A percentile compares a stretch with the other conserved stretches of the same genome.
These are phyloP conservation scores for Huntiella moniliformis DNA, from an alignment of 2,329 filamentous ascomycete species.

Conservation along the genomic window DNA sequence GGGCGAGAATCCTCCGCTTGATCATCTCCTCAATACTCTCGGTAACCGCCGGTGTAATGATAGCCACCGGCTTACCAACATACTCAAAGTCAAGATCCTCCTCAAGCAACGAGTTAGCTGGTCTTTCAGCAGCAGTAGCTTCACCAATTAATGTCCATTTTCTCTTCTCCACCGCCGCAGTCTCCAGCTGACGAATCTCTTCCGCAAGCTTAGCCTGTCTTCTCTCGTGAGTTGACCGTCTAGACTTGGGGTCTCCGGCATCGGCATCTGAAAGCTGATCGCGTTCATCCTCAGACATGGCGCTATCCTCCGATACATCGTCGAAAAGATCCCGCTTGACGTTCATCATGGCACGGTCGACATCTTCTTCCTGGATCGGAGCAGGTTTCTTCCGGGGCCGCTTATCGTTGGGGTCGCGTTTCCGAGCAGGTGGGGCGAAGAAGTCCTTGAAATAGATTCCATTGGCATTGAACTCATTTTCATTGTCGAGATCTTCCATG, in stretches of 20 bases:
- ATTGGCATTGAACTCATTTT: constrained; percentile 52
- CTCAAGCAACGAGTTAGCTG: constrained; percentile 80
- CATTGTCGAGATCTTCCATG: constrained; percentile 30
- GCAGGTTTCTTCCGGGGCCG: constrained; percentile 22
- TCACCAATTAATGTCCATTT: constrained; percentile 85
- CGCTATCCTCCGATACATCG: constrained; percentile 50
- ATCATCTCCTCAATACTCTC: constrained; percentile 87
- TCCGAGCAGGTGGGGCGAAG: constrained; percentile 62
- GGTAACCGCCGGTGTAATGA: constrained; percentile 79
- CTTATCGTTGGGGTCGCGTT: constrained; percentile 26
- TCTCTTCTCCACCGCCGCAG: constrained; percentile 71
- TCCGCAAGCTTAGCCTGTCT: constrained; percentile 69
- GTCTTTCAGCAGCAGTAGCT: constrained; percentile 62
- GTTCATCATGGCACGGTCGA: constrained; percentile 68
- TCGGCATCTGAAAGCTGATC: constrained; percentile 47
- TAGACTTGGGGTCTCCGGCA: constrained; percentile 50
- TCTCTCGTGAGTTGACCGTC: constrained; percentile 69
- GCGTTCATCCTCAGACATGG: constrained; percentile 32
- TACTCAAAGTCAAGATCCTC: constrained; percentile 93
- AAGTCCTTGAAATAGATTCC: constrained; percentile 84
- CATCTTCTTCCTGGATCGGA: constrained; percentile 39
- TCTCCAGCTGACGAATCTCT: constrained; percentile 82
- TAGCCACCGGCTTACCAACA: constrained; percentile 80
- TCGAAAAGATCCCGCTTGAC: constrained; percentile 85
- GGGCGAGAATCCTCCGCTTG: constrained; percentile 75